Percentiles rank a stretch among this genome's conserved stretches.
Evolutionary conservation across 164 flowering plant species (phyloP).

Genomic region (Vitis amurensis): DNA sequence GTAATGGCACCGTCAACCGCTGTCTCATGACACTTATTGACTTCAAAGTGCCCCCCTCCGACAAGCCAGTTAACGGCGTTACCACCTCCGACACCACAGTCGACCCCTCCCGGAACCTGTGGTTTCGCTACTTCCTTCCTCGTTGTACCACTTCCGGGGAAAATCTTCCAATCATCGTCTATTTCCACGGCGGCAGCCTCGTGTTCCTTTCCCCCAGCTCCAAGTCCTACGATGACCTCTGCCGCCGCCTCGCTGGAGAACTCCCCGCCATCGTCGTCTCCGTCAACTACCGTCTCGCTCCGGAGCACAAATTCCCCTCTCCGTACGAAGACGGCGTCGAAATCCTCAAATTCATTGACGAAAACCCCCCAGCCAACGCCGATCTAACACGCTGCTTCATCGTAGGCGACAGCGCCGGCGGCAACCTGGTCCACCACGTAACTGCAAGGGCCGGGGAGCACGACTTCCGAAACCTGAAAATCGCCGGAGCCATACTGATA

Average conservation of each 20-base stretch:
- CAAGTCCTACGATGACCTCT: slow-evolving; percentile 13
- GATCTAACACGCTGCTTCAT: slow-evolving; percentile 16
- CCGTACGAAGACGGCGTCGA: slow-evolving; percentile 40
- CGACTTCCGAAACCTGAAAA: slow-evolving; percentile 7
- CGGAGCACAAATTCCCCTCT: slow-evolving; percentile 35
- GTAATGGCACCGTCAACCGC: no score
- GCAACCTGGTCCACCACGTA: slow-evolving; percentile 28
- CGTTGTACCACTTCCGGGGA: neutral
- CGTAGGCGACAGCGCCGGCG: slow-evolving; percentile 35
- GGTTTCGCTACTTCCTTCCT: no score
- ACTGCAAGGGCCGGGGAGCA: neutral
- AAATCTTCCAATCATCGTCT: no score
- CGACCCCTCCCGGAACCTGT: no score
- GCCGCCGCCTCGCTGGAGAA: slow-evolving; percentile 18
- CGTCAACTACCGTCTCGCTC: slow-evolving; percentile 42
- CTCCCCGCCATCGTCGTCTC: slow-evolving; percentile 31
- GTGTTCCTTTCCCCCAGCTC: slow-evolving; percentile 6
- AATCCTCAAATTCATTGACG: slow-evolving; percentile 17
- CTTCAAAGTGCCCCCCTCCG: no score
- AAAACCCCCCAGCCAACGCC: neutral
- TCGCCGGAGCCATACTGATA: slow-evolving; percentile 14
- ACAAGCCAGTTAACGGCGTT: no score
- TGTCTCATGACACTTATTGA: no score
- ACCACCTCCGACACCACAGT: no score
- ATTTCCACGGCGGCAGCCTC: slow-evolving; percentile 18